Base-by-base conservation (phyloP, 352 stramenopile species). In the Pythium aristosporum region DNA sequence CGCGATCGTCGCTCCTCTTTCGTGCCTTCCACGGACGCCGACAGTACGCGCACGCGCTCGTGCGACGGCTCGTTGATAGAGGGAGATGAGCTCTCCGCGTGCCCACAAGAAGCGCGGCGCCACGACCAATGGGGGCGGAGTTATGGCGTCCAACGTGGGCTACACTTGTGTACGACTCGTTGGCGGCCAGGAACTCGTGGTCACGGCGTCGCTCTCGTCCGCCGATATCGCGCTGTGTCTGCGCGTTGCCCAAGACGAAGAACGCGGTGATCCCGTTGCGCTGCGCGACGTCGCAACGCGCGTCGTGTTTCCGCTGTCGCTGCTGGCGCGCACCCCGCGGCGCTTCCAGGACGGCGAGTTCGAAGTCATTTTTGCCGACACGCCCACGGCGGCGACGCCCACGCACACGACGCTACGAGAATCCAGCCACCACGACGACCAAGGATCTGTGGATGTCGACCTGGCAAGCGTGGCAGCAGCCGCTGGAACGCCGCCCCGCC, bases 271-370 rank as follows among this genome's bases (percentile, higher is more conserved):
- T 42, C 55, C 54, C 20, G 58, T 79, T 32, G 73, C 76, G 20
- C 52, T 80, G 55, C 68, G 66, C 41, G 65, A 82, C 34, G 39
- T 55, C 30, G 51, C 62, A 15, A 57, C 59, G 39, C 51, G 69
- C 69, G 72, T 91, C 10, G 72, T 91, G 37, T 92, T 85, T 58
- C 83, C 85, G 59, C 62, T 91, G 28, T 92, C 85, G 63, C 73
- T 94, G 34, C 57, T 94, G 36, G 73, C 73, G 23, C 74, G 66
- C 51, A 74, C 74, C 23, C 83, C 83, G 0, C 67, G 74, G 54
- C 55, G 82, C 8, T 94, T 94, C 60, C 70, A 80, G 30, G 50
- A 62, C 47, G 79, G 69, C 3, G 50, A 57, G 53, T 88, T 81
- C 53, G 57, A 85, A 32, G 51, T 92, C 3, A 65, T 92, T 53